Base-by-base conservation (phyloP, 2,329 filamentous ascomycete genomes). In the Phialophora chinensis region DNA sequence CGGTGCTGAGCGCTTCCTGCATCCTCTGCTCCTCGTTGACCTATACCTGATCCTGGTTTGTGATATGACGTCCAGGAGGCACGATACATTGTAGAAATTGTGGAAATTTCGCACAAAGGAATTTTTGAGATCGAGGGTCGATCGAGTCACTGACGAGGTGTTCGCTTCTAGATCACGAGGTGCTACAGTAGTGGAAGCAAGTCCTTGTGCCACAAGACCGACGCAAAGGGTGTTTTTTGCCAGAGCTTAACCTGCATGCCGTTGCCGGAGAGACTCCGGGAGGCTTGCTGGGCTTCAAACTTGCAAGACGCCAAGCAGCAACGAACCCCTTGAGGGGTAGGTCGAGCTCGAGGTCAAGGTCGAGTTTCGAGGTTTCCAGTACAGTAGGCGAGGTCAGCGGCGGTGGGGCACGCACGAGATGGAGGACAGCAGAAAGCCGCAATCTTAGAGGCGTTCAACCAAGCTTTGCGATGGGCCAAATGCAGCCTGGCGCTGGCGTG, bases 391-490 rank as follows among this genome's bases (percentile, higher is more conserved):
- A 6, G 14, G 38, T 5, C 38, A 42, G 38, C 6, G 38, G 17
- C 38, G 38, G 14, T 44, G 38, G 38, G 7, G 38, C 17, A 44
- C 17, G 38, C 17, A 44, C 17, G 38, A 44, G 38, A n/a, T n/a
- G 38, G 17, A n/a, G 14, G 38, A 44, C 38, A 44, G 38, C 38
- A n/a, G 38, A n/a, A 44, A 44, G 38, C 38, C 49, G 66, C 68
- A 70, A 70, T 70, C 68, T 70, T 70, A 70, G 68, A 63, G 68
- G 68, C 63, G 68, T 70, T 66, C 49, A 70, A 68, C 60, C 63
- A 70, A 70, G 68, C 68, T 68, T 70, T 70, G 8, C 3, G 27
- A n/a, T 62, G 54, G 14, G n/a, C 65, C 60, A 8, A 31, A 62
- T 60, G 7, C 0, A 54, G 68, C 35, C 47, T 63, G 58, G 60